Percentiles rank a stretch among this genome's conserved stretches.
Evolutionary conservation across 2,329 filamentous ascomycete species (phyloP).

Genomic region (Aureobasidium melanogenum): DNA sequence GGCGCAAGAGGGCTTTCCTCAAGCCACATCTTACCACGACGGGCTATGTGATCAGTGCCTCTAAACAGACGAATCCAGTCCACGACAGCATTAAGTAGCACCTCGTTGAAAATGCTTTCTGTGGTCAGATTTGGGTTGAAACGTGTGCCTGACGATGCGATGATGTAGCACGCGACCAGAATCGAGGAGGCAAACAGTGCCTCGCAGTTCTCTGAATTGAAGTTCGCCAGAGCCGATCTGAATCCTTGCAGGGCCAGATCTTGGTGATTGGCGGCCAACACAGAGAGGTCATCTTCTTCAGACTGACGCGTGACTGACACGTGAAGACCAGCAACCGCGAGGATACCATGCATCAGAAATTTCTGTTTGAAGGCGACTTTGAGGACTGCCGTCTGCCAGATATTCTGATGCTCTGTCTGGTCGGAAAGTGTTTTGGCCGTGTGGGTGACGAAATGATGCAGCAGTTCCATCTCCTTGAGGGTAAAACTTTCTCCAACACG

Average conservation of each 20-base stretch:
- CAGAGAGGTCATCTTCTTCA: constrained; percentile 11
- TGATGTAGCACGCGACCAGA: constrained; percentile 7
- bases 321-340: constrained; percentile 21
- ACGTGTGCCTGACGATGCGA: constrained; percentile 3
- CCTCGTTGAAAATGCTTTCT: constrained; percentile 5
- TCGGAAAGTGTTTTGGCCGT: constrained; percentile 10
- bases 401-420: neutral
- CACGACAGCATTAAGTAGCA: neutral
- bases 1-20: neutral
- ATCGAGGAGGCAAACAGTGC: constrained; percentile 5
- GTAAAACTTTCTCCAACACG: constrained; percentile 3
- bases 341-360: constrained; percentile 22
- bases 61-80: constrained; percentile 10
- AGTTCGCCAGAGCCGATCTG: neutral
- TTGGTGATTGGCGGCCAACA: constrained; percentile 10
- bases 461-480: constrained; percentile 16
- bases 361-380: constrained; percentile 15
- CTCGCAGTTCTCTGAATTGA: constrained; percentile 6
- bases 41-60: constrained; percentile 2
- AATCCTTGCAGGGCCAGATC: constrained; percentile 2
- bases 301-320: constrained; percentile 15
- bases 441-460: constrained; percentile 17
- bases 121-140: neutral
- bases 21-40: constrained; percentile 4
- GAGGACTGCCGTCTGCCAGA: constrained; percentile 20